A percentile compares a stretch with the other conserved stretches of the same genome.
These are phyloP conservation scores for Penicillium sp. DNA, from an alignment of 2,329 filamentous ascomycete genomes.

Conservation along the genomic window DNA sequence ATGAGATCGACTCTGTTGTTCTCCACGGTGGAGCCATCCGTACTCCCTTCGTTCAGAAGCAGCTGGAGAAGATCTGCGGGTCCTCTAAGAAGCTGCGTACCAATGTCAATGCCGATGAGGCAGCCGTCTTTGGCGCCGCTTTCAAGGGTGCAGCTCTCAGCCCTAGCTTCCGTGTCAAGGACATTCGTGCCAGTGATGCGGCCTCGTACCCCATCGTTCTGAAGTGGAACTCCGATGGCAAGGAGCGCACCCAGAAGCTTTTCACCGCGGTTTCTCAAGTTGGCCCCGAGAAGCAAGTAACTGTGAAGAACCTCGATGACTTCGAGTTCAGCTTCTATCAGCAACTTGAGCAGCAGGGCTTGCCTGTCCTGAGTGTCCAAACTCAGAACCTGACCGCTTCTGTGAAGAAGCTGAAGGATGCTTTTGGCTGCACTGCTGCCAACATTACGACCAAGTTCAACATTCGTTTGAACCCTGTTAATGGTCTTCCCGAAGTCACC, in stretches of 20 bases:
- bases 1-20: constrained; percentile 84
- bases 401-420: constrained; percentile 74
- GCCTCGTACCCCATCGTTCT: constrained; percentile 73
- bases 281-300: constrained; percentile 79
- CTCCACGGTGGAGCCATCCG: constrained; percentile 87
- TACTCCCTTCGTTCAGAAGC: constrained; percentile 91
- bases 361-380: constrained; percentile 65
- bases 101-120: constrained; percentile 96
- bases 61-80: constrained; percentile 75
- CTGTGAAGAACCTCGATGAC: constrained; percentile 79
- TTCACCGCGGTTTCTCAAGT: constrained; percentile 77
- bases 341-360: constrained; percentile 57
- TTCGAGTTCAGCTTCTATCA: constrained; percentile 81
- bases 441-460: constrained; percentile 81
- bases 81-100: constrained; percentile 77
- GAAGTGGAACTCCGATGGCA: constrained; percentile 71
- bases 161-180: constrained; percentile 96
- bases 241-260: constrained; percentile 76
- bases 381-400: constrained; percentile 86
- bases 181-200: constrained; percentile 81
- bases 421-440: constrained; percentile 72
- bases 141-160: constrained; percentile 92
- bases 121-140: constrained; percentile 91
- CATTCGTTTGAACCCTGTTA: constrained; percentile 69
- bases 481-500: constrained; percentile 78